Conservation (phyloP, 2,329 filamentous ascomycete genomes). For the Aurifilum marmelostoma region DNA sequence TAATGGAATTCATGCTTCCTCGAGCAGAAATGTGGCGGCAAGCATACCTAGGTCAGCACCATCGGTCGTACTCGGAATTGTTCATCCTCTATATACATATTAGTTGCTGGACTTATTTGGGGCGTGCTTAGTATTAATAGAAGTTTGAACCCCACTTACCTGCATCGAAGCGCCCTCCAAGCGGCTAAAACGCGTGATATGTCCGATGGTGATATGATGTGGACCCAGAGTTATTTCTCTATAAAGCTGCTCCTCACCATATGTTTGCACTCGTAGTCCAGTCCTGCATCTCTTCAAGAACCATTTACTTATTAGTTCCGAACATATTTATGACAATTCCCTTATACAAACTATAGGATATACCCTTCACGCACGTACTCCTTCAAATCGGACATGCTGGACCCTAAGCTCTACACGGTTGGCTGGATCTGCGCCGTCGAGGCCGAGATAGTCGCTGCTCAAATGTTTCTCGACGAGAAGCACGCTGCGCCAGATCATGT, state of each 20-base stretch:
- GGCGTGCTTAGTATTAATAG: no score
- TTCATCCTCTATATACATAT: no score
- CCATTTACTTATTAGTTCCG: no score
- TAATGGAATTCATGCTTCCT: no score
- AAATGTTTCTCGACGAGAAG: constrained; percentile 16
- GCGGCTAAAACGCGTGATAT: not conserved
- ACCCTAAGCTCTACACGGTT: constrained; percentile 15
- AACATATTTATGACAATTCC: not conserved
- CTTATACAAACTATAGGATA: not conserved
- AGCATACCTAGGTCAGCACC: no score
- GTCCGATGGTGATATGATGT: not conserved
- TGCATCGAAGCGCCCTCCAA: not conserved
- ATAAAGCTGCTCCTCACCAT: not conserved
- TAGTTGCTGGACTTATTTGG: no score
- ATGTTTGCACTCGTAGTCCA: not conserved
- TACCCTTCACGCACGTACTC: not conserved
- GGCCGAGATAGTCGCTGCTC: constrained; percentile 17
- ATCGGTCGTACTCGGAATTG: no score
- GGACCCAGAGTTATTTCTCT: not conserved
- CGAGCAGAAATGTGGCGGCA: no score
- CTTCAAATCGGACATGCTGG: not conserved
- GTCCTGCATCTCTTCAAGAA: not conserved
- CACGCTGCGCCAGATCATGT: not conserved
- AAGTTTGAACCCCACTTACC: not conserved
- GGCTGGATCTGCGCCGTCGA: constrained; percentile 25